Evolutionary conservation across 73 alveolate species (phyloP).

Genomic region (Blepharisma stoltei): DNA sequence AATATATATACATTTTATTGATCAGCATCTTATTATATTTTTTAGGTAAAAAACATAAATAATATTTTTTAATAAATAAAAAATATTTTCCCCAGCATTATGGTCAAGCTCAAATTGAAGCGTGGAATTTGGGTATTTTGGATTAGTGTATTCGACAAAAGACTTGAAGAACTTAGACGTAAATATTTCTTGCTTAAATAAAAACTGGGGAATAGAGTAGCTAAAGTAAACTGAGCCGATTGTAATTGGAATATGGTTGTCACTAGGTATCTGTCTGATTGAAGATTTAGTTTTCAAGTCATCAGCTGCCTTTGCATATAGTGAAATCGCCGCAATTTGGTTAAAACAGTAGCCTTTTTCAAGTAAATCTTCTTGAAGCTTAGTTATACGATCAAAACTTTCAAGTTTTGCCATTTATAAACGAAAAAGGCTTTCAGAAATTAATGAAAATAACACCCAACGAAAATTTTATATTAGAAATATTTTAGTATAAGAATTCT

Average conservation of each 20-base stretch:
- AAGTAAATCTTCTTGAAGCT: neutral
- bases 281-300: neutral
- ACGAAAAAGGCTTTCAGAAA: no score
- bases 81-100: no score
- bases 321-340: neutral
- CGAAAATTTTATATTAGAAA: no score
- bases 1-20: no score
- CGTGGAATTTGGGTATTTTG: neutral
- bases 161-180: neutral
- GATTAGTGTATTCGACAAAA: neutral
- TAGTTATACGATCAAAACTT: neutral
- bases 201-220: neutral
- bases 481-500: no score
- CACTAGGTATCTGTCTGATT: neutral
- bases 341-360: neutral
- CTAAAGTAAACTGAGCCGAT: neutral
- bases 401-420: slow-evolving; percentile 1
- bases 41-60: no score
- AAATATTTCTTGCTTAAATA: neutral
- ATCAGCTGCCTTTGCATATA: slow-evolving; percentile 5
- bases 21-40: no score
- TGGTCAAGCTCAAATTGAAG: neutral
- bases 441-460: no score
- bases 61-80: no score
- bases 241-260: neutral